These are phyloP conservation scores for Macrocybe gigantea DNA, from an alignment of 768 basidiomycete species.

Conservation along the genomic window DNA sequence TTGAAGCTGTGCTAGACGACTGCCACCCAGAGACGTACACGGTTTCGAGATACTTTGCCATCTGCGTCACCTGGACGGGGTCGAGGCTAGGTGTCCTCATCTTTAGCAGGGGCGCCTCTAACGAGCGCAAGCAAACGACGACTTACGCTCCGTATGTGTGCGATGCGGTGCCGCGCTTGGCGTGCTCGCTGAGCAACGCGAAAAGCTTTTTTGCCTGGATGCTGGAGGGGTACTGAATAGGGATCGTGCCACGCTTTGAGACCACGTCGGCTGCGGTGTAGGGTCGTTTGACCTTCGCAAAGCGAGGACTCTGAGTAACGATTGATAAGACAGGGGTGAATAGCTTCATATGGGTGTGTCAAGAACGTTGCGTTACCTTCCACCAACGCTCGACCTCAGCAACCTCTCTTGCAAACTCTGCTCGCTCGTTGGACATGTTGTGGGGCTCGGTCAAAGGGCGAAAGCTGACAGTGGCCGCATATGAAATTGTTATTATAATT, in stretches of 20 bases:
- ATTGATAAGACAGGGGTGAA: slow-evolving; percentile 4
- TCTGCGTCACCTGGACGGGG: slow-evolving; percentile 96
- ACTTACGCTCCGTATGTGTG: slow-evolving; percentile 99
- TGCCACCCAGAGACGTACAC: slow-evolving; percentile 98
- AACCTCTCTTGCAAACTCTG: slow-evolving; percentile 75
- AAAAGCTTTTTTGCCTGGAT: slow-evolving; percentile 85
- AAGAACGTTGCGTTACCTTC: slow-evolving; percentile 51
- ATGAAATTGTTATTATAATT: slow-evolving; percentile 1
- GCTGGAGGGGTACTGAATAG: slow-evolving; percentile 83
- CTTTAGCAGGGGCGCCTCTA: not conserved
- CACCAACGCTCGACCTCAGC: slow-evolving; percentile 87
- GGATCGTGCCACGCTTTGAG: slow-evolving; percentile 84
- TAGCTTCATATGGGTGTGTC: not conserved
- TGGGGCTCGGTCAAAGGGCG: too few species aligned
- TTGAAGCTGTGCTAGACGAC: slow-evolving; percentile 89
- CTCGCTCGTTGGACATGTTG: slow-evolving; percentile 61
- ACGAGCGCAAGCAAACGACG: not conserved
- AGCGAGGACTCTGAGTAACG: slow-evolving; percentile 70
- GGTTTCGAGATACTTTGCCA: slow-evolving; percentile 98
- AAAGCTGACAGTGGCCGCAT: too few species aligned
- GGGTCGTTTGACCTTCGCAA: slow-evolving; percentile 79
- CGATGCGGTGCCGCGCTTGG: slow-evolving; percentile 70
- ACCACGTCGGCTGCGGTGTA: slow-evolving; percentile 94
- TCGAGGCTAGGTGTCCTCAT: slow-evolving; percentile 64
- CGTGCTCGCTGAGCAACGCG: slow-evolving; percentile 68